These are phyloP conservation scores for Aspergillus neoniger DNA, from an alignment of 2,329 filamentous ascomycete species.

Conservation along the genomic window DNA sequence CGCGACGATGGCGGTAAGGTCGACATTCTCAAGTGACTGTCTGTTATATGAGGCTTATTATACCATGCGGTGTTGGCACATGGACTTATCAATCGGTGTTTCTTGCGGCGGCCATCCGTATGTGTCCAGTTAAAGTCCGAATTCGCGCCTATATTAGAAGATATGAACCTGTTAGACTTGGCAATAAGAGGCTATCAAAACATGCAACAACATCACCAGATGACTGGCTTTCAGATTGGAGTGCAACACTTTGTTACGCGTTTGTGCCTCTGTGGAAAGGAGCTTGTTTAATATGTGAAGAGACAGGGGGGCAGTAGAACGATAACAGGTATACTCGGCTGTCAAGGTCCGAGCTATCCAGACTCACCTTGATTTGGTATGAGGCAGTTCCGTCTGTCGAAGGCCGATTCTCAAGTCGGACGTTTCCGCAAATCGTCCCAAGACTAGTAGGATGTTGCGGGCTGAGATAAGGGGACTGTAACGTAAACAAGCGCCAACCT, in stretches of 20 bases:
- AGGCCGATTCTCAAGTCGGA: neutral
- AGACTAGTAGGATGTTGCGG: neutral
- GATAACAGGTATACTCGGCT: neutral
- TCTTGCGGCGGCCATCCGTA: neutral
- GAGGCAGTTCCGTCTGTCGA: neutral
- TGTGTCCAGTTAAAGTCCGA: neutral
- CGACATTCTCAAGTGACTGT: constrained; percentile 43
- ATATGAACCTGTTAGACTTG: neutral
- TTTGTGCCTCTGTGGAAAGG: neutral
- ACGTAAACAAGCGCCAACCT: neutral
- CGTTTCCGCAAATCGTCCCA: neutral
- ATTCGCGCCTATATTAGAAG: neutral
- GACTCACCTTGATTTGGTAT: neutral
- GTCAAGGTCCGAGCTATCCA: neutral
- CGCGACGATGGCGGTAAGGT: constrained; percentile 67
- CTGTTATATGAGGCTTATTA: neutral
- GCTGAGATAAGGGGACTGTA: neutral
- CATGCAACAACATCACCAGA: neutral
- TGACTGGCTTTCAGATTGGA: neutral
- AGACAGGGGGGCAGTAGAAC: neutral
- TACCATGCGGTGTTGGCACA: neutral
- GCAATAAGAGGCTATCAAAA: neutral
- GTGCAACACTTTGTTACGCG: neutral
- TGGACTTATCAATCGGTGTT: neutral
- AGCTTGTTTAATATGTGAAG: neutral